phyloP scores from a whole-genome alignment of 2,329 filamentous ascomycete species.

The Aspergillus brunneoviolaceus region DNA sequence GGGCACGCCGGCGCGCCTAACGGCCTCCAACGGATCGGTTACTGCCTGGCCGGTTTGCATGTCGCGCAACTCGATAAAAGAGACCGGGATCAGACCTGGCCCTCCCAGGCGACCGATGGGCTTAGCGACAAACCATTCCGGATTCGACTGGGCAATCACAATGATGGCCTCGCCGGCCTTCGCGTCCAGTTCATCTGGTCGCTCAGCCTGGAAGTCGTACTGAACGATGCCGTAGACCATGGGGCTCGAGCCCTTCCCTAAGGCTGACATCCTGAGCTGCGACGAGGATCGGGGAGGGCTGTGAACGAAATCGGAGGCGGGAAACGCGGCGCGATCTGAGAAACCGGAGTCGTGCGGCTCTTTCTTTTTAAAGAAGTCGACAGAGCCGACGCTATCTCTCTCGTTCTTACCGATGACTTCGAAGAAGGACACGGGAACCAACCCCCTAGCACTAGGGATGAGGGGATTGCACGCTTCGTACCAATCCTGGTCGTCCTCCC shows the following conservation, averaged over 20 bases:
- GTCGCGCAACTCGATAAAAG: conserved; percentile 93
- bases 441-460: conserved; percentile 76
- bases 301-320: conserved; percentile 29
- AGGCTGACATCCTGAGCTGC: conserved; percentile 45
- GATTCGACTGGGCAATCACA: conserved; percentile 96
- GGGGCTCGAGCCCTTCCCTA: conserved; percentile 63
- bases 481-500: conserved; percentile 93
- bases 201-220: conserved; percentile 93
- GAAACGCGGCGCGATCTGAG: conserved; percentile 54
- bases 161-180: conserved; percentile 96
- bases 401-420: conserved; percentile 89
- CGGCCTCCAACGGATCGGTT: conserved; percentile 76
- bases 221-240: conserved; percentile 97
- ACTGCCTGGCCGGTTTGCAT: conserved; percentile 86
- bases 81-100: conserved; percentile 91
- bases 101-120: conserved; percentile 97
- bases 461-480: conserved; percentile 98
- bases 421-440: conserved; percentile 93
- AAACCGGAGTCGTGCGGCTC: conserved; percentile 91
- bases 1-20: conserved; percentile 84
- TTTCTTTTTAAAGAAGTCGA: conserved; percentile 51
- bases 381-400: conserved; percentile 75
- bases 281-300: conserved; percentile 21
- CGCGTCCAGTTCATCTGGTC: conserved; percentile 93
- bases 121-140: conserved; percentile 99